Evolutionary conservation across 345 rosid species (phyloP).

Genomic region (Lenwebbia sp.): DNA sequence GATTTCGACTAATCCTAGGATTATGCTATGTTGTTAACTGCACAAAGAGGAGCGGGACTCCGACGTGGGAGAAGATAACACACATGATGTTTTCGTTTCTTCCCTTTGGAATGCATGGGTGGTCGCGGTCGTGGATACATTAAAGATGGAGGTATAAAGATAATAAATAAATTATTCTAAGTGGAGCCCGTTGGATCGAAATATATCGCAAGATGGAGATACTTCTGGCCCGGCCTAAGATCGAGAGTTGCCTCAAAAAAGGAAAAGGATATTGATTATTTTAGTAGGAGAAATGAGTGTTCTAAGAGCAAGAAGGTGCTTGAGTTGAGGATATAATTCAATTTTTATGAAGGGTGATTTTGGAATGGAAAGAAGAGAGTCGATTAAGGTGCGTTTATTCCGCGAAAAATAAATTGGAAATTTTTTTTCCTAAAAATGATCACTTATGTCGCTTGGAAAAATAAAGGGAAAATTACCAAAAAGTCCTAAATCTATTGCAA

Average conservation of each 20-base stretch:
- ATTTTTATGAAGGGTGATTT: neutral
- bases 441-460: too few species aligned
- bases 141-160: neutral
- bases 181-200: neutral
- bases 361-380: neutral
- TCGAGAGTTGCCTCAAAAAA: neutral
- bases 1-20: neutral
- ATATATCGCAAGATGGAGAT: neutral
- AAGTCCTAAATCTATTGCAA: too few species aligned
- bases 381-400: too few species aligned
- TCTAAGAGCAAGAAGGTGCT: neutral
- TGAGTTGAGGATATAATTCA: neutral
- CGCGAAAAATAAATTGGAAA: too few species aligned
- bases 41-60: neutral
- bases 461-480: too few species aligned
- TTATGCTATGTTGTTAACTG: neutral
- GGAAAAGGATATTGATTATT: neutral
- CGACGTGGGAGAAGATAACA: neutral
- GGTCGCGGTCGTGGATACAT: neutral
- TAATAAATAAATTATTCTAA: neutral
- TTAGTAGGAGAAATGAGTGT: neutral
- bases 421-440: too few species aligned
- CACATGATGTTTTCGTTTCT: constrained; percentile 21
- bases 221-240: neutral
- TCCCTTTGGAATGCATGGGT: neutral